phyloP scores from a whole-genome alignment of 768 basidiomycete genomes.

The Boletus bicolor region DNA sequence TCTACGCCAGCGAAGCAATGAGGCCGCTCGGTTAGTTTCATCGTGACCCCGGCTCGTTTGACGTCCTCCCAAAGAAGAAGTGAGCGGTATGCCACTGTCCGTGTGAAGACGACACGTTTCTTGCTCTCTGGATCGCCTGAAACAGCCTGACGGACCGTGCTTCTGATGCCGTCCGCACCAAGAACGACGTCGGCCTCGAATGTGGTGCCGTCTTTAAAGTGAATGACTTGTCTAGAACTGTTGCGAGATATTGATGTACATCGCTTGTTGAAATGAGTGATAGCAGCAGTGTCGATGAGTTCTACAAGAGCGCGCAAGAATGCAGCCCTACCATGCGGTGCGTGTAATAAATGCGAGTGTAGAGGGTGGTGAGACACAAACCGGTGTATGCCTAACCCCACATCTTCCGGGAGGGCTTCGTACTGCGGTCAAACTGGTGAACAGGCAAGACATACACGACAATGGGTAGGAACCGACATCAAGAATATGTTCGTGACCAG shows the following conservation, averaged over 20 bases:
- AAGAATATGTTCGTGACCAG: constrained; percentile 42
- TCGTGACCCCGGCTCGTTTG: constrained; percentile 41
- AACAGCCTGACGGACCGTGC: constrained; percentile 38
- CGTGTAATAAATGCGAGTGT: background rate
- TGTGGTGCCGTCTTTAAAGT: constrained; percentile 48
- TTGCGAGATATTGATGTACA: constrained; percentile 36
- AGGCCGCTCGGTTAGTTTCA: constrained; percentile 35
- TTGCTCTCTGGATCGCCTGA: constrained; percentile 21
- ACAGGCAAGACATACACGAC: background rate
- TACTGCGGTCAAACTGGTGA: constrained; percentile 27
- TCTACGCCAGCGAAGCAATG: constrained; percentile 43
- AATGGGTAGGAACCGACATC: constrained; percentile 31
- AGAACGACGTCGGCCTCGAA: constrained; percentile 48
- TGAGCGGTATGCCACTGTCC: constrained; percentile 48
- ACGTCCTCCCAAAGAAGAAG: constrained; percentile 41
- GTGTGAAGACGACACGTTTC: constrained; percentile 40
- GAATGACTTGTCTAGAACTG: constrained; percentile 31
- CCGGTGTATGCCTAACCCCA: constrained; percentile 48
- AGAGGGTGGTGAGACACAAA: constrained; percentile 10
- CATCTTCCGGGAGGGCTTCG: constrained; percentile 31
- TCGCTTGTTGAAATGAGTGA: constrained; percentile 50
- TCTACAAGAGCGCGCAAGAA: constrained; percentile 49
- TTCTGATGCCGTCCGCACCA: constrained; percentile 39
- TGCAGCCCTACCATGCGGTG: constrained; percentile 37
- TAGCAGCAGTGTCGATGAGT: constrained; percentile 37